phyloP scores from a whole-genome alignment of 345 rosid genomes.

The Citrus australasica region DNA sequence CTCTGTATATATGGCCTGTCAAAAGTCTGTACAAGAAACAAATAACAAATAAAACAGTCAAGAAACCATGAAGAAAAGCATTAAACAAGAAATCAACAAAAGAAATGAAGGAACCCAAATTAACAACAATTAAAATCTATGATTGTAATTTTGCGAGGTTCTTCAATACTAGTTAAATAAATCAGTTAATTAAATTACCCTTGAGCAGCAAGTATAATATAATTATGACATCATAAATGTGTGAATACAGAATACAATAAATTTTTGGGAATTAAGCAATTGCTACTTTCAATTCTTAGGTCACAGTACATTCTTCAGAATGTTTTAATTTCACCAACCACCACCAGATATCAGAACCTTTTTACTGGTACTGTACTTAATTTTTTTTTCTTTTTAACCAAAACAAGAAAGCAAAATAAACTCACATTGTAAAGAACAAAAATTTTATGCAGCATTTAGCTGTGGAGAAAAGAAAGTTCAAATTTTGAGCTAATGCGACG shows the following conservation, averaged over 20 bases:
- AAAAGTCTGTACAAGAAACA: slow-evolving; percentile 58
- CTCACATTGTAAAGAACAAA: not conserved
- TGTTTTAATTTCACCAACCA: slow-evolving; percentile 15
- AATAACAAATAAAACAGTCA: slow-evolving; percentile 7
- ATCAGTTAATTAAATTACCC: not conserved
- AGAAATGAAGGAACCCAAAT: not conserved
- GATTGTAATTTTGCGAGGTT: no score
- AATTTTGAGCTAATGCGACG: not conserved
- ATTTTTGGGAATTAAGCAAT: not conserved
- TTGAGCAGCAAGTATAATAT: not conserved
- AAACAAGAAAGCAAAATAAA: slow-evolving; percentile 4
- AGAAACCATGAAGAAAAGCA: not conserved
- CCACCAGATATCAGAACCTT: slow-evolving; percentile 6
- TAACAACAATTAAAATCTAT: not conserved
- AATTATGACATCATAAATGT: not conserved
- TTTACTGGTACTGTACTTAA: not conserved
- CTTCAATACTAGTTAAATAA: not conserved
- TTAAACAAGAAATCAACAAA: not conserved
- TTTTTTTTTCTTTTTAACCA: not conserved
- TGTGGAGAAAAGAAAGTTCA: not conserved
- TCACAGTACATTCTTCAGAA: not conserved
- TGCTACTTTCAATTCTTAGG: slow-evolving; percentile 6
- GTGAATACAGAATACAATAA: not conserved
- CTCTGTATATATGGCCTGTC: slow-evolving; percentile 77
- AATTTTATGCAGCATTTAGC: not conserved